Percentiles rank a stretch among this genome's conserved stretches.
Conservation (phyloP, 2,329 filamentous ascomycete genomes). For the Aquanectria penicillioides region DNA sequence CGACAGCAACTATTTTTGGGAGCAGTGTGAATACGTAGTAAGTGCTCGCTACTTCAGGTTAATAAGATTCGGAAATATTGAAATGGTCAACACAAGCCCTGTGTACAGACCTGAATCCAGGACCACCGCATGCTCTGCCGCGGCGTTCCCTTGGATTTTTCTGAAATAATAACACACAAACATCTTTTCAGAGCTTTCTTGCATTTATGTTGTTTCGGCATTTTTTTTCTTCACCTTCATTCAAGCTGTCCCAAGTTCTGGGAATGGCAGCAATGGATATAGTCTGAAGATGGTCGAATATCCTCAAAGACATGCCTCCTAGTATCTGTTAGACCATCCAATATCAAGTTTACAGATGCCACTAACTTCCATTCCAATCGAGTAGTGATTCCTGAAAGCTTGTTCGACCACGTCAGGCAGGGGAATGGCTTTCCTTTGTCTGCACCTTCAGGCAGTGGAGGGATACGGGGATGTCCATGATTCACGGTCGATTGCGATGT, state of each 20-base stretch:
- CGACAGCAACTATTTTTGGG: no score
- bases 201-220: no score
- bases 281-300: constrained; percentile 6
- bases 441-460: constrained; percentile 6
- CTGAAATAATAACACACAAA: no score
- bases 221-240: neutral
- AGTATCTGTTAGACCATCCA: neutral
- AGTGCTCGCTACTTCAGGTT: no score
- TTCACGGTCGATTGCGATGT: constrained; percentile 2
- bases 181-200: no score
- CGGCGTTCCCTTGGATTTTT: no score
- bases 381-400: neutral
- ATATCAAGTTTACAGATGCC: neutral
- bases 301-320: neutral
- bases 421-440: neutral
- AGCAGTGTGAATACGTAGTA: no score
- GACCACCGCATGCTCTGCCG: no score
- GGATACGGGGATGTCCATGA: constrained; percentile 3
- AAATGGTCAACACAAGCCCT: no score
- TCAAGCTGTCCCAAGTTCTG: neutral
- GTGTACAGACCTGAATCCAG: no score
- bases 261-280: constrained; percentile 9
- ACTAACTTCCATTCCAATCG: neutral
- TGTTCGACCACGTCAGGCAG: neutral
- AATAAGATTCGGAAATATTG: no score